Base-by-base conservation (phyloP, 495 filamentous ascomycete genomes). In the Annulohypoxylon nitens region DNA sequence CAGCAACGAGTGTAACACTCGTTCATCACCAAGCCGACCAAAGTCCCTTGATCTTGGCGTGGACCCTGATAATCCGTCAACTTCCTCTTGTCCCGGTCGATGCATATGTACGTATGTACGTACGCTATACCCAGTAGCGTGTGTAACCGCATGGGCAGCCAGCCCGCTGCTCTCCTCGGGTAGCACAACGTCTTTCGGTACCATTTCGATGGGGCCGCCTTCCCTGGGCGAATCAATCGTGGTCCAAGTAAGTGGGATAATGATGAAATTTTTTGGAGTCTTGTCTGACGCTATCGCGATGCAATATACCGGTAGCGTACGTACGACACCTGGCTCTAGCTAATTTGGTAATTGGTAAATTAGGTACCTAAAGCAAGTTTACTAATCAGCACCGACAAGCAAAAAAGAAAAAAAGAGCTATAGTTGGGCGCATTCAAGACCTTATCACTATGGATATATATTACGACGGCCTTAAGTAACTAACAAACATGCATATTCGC, bases 61-160 rank as follows among this genome's bases (percentile, higher is more conserved):
- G 43, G 72, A 75, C 72, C 72, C 72, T 75, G 72, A 70, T 70
- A 58, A 74, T 74, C 66, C 54, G 25, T 34, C 14, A 59, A 33
- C 63, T 16, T 33, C 34, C 18, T 58, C 58, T 41, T 66, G n/a
- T 48, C 14, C 58, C 58, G 7, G 4, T 5, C 33, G 43, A 25
- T 36, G 65, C 43, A 53, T 59, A 43, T 45, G n/a, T 30, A 54
- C 20, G 47, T 41, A 36, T 16, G 48, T 55, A 57, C 41, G 36
- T 37, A 41, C 14, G 43, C 54, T 68, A 36, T 47, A 47, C 43
- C 48, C 34, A 34, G 47, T 39, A 51, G 7, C 14, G 54, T 67
- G 63, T 57, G 53, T 57, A 37, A 57, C 53, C 54, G 16, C 39
- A 47, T 48, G 20, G 30, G 30, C 39, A 9, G 64, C 36, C 25